phyloP scores from a whole-genome alignment of 2,329 filamentous ascomycete genomes.

The Fusarium poae region DNA sequence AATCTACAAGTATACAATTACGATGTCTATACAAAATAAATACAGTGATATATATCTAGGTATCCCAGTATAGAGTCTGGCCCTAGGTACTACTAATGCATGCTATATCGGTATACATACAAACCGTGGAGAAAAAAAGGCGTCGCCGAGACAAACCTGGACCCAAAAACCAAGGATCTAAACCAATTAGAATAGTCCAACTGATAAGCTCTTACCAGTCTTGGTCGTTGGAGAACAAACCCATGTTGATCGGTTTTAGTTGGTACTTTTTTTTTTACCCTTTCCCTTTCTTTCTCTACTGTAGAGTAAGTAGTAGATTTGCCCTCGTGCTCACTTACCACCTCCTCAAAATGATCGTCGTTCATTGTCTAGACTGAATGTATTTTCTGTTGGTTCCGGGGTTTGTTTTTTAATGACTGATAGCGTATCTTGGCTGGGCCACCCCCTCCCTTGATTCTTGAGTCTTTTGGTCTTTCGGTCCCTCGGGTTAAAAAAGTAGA shows the following conservation, averaged over 20 bases:
- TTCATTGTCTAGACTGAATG: not conserved
- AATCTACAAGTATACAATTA: no score
- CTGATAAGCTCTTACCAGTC: conserved; percentile 24
- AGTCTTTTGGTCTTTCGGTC: conserved; percentile 7
- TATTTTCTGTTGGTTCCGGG: conserved; percentile 1
- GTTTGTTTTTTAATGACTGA: not conserved
- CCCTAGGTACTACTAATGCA: no score
- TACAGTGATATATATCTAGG: no score
- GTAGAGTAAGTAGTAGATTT: no score
- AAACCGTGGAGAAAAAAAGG: conserved; percentile 7
- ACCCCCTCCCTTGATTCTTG: no score
- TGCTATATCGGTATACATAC: not conserved
- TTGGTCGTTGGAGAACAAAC: no score
- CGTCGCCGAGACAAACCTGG: conserved; percentile 15
- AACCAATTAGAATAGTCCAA: conserved; percentile 17
- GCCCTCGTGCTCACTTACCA: conserved; percentile 21
- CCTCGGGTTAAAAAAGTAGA: conserved; percentile 34
- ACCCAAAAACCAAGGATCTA: not conserved
- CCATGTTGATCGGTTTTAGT: no score
- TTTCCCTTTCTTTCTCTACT: no score
- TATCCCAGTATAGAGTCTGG: no score
- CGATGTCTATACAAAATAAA: no score
- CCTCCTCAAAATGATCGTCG: conserved; percentile 14
- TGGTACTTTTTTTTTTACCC: not conserved
- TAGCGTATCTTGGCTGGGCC: not conserved